Conservation (phyloP, 192 early-diverging fungal genomes). For the Coemansia sp. region DNA sequence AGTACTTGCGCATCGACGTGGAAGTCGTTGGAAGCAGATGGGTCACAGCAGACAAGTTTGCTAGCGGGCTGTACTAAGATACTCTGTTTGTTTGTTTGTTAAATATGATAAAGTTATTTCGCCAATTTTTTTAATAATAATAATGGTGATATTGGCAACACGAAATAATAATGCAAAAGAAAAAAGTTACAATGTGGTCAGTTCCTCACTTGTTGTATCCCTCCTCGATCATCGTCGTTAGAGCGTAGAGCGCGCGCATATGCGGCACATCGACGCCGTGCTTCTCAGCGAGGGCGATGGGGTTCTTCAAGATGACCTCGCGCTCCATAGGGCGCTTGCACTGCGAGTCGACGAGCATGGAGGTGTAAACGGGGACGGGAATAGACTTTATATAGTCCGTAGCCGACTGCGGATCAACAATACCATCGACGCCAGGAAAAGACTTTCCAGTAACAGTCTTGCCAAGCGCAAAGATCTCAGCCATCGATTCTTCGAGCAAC, state of each 20-base stretch:
- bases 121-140: no score
- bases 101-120: neutral
- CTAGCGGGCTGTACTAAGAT: conserved; percentile 31
- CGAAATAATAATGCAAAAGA: no score
- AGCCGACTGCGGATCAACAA: conserved; percentile 41
- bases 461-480: conserved; percentile 46
- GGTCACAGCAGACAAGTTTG: conserved; percentile 57
- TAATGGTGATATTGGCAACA: no score
- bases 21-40: conserved; percentile 66
- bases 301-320: conserved; percentile 53
- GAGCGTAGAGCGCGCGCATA: conserved; percentile 49
- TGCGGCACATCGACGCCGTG: conserved; percentile 43
- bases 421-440: conserved; percentile 49
- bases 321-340: conserved; percentile 53
- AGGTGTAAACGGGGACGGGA: conserved; percentile 50
- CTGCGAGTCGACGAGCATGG: conserved; percentile 56
- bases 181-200: no score
- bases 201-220: conserved; percentile 28
- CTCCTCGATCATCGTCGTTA: conserved; percentile 47
- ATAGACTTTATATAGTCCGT: conserved; percentile 45
- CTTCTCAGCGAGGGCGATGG: conserved; percentile 44
- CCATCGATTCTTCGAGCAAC: conserved; percentile 43
- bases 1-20: conserved; percentile 73
- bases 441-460: conserved; percentile 42
- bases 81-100: neutral